Evolutionary conservation across 192 early-diverging fungal species (phyloP).

Genomic region (Backusella parvicylindrica): DNA sequence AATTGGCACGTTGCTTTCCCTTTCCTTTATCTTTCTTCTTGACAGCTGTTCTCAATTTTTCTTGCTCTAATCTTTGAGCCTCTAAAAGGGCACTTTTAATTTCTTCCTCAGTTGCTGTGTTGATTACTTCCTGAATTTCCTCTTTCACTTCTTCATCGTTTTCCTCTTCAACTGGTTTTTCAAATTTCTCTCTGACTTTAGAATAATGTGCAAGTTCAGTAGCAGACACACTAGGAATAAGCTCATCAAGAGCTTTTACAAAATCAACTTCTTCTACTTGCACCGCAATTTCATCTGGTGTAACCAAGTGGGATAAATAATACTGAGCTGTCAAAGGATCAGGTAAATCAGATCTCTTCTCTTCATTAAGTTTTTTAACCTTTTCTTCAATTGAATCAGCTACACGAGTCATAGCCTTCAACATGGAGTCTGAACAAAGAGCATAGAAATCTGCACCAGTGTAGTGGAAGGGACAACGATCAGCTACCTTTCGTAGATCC

Average conservation of each 20-base stretch:
- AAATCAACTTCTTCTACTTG: conserved; percentile 85
- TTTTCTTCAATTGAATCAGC: conserved; percentile 67
- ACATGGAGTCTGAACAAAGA: conserved; percentile 93
- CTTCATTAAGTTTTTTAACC: conserved; percentile 42
- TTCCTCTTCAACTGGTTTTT: conserved; percentile 37
- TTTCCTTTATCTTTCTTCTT: conserved; percentile 8
- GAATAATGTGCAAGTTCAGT: conserved; percentile 87
- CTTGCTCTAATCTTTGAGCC: neutral
- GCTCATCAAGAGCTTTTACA: conserved; percentile 71
- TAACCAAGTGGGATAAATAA: conserved; percentile 82
- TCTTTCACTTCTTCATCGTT: neutral
- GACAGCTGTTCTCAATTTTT: neutral
- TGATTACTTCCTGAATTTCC: neutral
- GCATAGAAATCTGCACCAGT: conserved; percentile 99
- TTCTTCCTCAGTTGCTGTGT: neutral
- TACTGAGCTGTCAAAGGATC: conserved; percentile 82
- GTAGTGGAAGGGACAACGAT: conserved; percentile 85
- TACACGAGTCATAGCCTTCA: conserved; percentile 92
- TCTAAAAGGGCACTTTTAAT: neutral
- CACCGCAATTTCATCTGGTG: conserved; percentile 68
- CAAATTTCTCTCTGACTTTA: conserved; percentile 79
- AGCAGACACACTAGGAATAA: conserved; percentile 86
- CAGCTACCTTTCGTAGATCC: conserved; percentile 71
- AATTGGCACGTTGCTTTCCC: neutral
- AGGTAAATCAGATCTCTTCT: conserved; percentile 41